A percentile compares a stretch with the other conserved stretches of the same genome.
phyloP scores from a whole-genome alignment of 2,329 filamentous ascomycete genomes.

The Falciphora oryzae region DNA sequence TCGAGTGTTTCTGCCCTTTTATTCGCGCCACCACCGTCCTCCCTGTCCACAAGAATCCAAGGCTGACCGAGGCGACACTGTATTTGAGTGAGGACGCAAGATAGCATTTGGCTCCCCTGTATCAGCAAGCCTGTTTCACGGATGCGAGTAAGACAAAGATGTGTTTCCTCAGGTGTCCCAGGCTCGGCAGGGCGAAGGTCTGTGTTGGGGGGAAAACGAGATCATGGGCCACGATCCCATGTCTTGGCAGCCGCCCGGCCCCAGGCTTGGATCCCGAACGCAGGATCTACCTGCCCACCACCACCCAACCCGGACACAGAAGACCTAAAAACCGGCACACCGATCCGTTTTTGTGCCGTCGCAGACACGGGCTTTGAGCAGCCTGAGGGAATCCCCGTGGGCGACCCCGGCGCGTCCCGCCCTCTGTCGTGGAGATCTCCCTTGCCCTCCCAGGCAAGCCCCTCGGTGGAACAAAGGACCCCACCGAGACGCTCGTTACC shows the following conservation, averaged over 20 bases:
- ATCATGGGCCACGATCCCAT: background rate
- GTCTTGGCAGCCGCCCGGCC: background rate
- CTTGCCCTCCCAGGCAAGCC: background rate
- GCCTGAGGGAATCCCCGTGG: background rate
- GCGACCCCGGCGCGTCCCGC: background rate
- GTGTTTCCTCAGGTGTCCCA: background rate
- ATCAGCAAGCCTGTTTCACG: slow-evolving; percentile 1
- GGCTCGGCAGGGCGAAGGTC: background rate
- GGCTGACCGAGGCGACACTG: background rate
- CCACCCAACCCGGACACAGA: background rate
- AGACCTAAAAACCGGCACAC: background rate
- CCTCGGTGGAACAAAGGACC: background rate
- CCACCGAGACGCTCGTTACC: background rate
- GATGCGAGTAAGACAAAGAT: background rate
- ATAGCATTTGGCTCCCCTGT: background rate
- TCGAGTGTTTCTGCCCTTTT: background rate
- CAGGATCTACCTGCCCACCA: background rate
- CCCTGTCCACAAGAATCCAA: background rate
- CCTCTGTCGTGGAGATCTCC: background rate
- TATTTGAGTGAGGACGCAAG: background rate
- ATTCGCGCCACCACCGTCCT: background rate
- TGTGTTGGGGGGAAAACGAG: background rate
- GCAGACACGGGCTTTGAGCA: background rate
- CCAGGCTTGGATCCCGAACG: background rate
- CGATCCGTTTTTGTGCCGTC: too few relatives aligned